These are phyloP conservation scores for Flammula alnicola DNA, from an alignment of 1,284 basidiomycete species.

Conservation along the genomic window DNA sequence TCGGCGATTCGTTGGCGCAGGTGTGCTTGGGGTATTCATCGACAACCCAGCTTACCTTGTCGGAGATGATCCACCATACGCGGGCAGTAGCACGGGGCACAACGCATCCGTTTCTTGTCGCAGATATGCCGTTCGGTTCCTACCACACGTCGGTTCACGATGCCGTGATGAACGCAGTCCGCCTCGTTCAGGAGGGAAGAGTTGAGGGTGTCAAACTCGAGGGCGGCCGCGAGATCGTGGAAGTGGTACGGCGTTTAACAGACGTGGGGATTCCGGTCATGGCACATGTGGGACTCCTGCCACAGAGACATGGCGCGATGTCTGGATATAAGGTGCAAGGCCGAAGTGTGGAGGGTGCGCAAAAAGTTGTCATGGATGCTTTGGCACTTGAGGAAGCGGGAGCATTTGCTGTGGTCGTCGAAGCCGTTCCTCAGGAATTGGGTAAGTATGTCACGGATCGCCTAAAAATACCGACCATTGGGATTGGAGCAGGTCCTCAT, in stretches of 20 bases:
- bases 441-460: constrained; percentile 74
- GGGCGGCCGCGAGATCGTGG: constrained; percentile 82
- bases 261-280: constrained; percentile 91
- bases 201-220: constrained; percentile 94
- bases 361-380: constrained; percentile 68
- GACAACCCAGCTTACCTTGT: constrained; percentile 86
- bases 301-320: constrained; percentile 83
- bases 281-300: constrained; percentile 92
- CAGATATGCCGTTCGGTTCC: constrained; percentile 95
- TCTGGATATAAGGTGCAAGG: constrained; percentile 95
- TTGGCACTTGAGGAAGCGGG: constrained; percentile 82
- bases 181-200: constrained; percentile 81
- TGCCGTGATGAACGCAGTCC: constrained; percentile 77
- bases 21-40: constrained; percentile 87
- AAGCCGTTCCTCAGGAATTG: constrained; percentile 87
- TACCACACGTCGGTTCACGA: constrained; percentile 72
- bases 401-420: constrained; percentile 87
- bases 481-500: constrained; percentile 90
- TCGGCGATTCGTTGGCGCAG: constrained; percentile 94
- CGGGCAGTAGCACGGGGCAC: constrained; percentile 83
- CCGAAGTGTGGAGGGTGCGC: constrained; percentile 66
- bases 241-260: constrained; percentile 76
- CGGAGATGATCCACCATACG: constrained; percentile 91
- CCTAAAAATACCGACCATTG: constrained; percentile 85
- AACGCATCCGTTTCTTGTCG: constrained; percentile 83